Conservation (phyloP, 129 eudicot genomes). For the Pseudognaphalium luteoalbum region DNA sequence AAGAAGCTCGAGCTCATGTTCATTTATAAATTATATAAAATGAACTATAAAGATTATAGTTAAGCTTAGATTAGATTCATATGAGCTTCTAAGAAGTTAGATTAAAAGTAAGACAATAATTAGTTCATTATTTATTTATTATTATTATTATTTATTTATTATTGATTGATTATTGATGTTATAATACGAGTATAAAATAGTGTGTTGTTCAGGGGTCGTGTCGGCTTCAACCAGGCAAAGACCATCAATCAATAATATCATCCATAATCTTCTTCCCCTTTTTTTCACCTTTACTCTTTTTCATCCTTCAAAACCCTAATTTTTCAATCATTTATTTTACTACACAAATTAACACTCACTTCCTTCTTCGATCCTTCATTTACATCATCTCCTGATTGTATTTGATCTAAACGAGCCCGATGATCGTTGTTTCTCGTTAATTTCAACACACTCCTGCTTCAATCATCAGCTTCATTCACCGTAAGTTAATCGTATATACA, state of each 20-base stretch:
- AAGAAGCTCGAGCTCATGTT: no score
- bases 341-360: constrained; percentile 1
- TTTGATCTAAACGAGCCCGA: constrained; percentile 25
- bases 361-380: constrained; percentile 3
- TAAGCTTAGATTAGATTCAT: no score
- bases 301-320: constrained; percentile 45
- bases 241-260: constrained; percentile 19
- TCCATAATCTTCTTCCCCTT: constrained; percentile 11
- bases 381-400: not conserved
- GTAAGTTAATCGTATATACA: not conserved
- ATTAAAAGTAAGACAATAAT: no score
- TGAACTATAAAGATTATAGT: no score
- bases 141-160: no score
- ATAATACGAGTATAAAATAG: no score
- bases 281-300: constrained; percentile 16
- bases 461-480: not conserved
- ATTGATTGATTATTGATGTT: constrained; percentile 15
- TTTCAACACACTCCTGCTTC: not conserved
- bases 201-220: no score
- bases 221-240: no score
- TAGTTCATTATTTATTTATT: no score
- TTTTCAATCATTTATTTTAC: constrained; percentile 11
- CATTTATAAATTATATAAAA: no score
- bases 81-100: no score
- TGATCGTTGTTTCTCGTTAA: not conserved